Conservation (phyloP, 805 yeast species). For the Alloascoidea africana region DNA sequence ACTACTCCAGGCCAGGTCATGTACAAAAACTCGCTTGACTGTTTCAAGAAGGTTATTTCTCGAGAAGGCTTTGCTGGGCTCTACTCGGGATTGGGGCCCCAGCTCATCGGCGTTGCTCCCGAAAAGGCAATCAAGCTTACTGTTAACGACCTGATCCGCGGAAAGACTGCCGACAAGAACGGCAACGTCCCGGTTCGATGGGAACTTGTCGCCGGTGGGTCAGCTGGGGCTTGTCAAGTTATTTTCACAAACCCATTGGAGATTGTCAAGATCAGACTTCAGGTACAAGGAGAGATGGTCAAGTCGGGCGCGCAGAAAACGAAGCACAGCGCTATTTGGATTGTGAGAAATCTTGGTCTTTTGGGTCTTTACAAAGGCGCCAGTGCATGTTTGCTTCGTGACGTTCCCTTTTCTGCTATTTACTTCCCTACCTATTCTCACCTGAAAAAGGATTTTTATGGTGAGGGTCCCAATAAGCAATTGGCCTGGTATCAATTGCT, state of each 20-base stretch:
- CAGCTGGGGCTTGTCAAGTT: conserved; percentile 96
- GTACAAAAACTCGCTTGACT: conserved; percentile 73
- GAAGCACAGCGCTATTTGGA: conserved; percentile 46
- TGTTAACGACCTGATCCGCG: conserved; percentile 79
- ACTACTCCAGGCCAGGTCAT: conserved; percentile 31
- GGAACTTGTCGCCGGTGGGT: conserved; percentile 82
- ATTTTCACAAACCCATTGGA: conserved; percentile 95
- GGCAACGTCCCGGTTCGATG: conserved; percentile 34
- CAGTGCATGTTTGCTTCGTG: conserved; percentile 80
- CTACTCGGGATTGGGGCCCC: conserved; percentile 89
- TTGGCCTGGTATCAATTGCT: conserved; percentile 76
- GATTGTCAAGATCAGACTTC: conserved; percentile 87
- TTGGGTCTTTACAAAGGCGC: conserved; percentile 87
- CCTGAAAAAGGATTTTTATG: conserved; percentile 66
- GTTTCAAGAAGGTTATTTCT: conserved; percentile 61
- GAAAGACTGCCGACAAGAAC: conserved; percentile 41
- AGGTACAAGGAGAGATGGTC: conserved; percentile 70
- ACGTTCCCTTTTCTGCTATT: conserved; percentile 92
- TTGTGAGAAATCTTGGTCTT: conserved; percentile 67
- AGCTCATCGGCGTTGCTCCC: conserved; percentile 93
- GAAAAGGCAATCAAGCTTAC: conserved; percentile 95
- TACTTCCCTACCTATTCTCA: conserved; percentile 96
- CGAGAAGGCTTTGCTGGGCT: conserved; percentile 76
- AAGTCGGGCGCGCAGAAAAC: conserved; percentile 22
- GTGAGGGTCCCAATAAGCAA: conserved; percentile 63